These are phyloP conservation scores for Cyberlindnera galapagoensis DNA, from an alignment of 805 yeast genomes.

Conservation along the genomic window DNA sequence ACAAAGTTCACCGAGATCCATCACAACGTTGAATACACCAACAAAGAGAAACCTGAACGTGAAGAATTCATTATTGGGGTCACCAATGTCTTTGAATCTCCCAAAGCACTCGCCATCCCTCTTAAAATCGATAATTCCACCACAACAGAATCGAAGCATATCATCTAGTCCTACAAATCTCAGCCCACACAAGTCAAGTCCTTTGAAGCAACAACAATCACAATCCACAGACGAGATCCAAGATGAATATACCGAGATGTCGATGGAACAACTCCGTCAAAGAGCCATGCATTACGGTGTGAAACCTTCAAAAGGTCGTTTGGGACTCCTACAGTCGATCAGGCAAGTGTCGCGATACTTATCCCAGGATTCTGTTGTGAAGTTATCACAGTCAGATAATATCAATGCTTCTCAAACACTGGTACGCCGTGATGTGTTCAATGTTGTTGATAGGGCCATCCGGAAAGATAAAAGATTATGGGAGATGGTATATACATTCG, in stretches of 20 bases:
- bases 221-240: constrained; percentile 4
- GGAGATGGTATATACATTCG: constrained; percentile 21
- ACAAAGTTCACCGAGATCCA: not conserved
- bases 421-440: constrained; percentile 18
- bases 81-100: too few species aligned
- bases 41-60: too few species aligned
- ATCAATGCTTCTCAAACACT: constrained; percentile 18
- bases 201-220: not conserved
- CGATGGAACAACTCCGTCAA: constrained; percentile 18
- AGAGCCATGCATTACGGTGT: constrained; percentile 21
- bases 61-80: too few species aligned
- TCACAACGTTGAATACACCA: too few species aligned
- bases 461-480: constrained; percentile 4
- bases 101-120: too few species aligned
- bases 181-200: too few species aligned
- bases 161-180: too few species aligned
- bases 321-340: constrained; percentile 17
- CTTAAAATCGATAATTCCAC: too few species aligned
- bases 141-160: too few species aligned
- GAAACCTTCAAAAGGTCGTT: constrained; percentile 19
- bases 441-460: constrained; percentile 11
- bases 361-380: constrained; percentile 13
- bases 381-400: constrained; percentile 16
- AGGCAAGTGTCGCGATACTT: constrained; percentile 10
- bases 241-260: constrained; percentile 10